phyloP scores from a whole-genome alignment of 179 eudicot species.

The Carnegiea gigantea region DNA sequence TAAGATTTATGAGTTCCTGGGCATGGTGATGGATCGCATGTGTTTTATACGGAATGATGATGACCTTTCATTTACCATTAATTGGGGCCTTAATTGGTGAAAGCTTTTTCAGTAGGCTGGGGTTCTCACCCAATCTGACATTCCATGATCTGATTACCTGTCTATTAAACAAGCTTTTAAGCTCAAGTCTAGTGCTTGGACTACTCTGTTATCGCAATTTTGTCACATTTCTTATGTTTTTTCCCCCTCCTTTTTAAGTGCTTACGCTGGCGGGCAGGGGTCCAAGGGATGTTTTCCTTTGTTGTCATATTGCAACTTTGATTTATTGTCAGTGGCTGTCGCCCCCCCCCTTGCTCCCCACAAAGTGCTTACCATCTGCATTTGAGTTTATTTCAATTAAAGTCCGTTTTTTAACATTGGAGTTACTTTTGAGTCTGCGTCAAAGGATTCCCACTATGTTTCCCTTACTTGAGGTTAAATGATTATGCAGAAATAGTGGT shows the following conservation, averaged over 20 bases:
- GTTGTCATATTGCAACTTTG: constrained; percentile 1
- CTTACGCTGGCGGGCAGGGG: not conserved
- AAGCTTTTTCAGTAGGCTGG: not conserved
- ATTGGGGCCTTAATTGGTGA: not conserved
- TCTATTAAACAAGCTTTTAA: not conserved
- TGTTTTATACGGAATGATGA: not conserved
- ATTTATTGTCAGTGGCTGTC: not conserved
- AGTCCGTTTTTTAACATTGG: not conserved
- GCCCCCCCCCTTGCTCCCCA: too few relatives aligned
- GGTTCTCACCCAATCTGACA: not conserved
- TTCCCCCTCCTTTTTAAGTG: not conserved
- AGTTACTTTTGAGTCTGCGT: not conserved
- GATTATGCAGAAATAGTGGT: constrained; percentile 57
- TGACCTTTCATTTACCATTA: not conserved
- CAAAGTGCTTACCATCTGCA: too few relatives aligned
- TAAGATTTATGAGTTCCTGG: too few relatives aligned
- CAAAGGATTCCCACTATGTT: not conserved
- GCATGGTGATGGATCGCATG: not conserved
- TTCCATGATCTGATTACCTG: not conserved
- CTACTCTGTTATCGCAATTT: not conserved
- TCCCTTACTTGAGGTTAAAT: constrained; percentile 11
- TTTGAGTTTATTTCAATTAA: not conserved
- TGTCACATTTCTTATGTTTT: not conserved
- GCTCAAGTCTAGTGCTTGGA: not conserved
- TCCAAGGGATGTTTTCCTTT: not conserved